phyloP scores from a whole-genome alignment of 202 grass and related monocot genomes.

The Zizania palustris region DNA sequence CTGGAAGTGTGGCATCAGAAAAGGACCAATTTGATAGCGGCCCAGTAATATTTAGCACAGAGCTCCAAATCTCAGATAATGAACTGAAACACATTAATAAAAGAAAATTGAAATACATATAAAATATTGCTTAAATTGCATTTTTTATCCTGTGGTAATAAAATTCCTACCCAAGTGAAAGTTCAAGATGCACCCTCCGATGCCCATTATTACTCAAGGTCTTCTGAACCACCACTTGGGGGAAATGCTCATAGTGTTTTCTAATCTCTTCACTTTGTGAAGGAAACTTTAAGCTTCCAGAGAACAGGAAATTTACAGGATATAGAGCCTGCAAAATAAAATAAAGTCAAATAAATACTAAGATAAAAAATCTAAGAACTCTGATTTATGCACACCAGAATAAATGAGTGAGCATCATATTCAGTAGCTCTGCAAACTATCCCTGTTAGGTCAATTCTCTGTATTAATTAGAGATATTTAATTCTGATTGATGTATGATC shows the following conservation, averaged over 20 bases:
- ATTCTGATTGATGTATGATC: constrained; percentile 1
- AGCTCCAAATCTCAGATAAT: constrained; percentile 79
- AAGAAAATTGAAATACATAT: constrained; percentile 12
- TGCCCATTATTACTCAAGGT: constrained; percentile 47
- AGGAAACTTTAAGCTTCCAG: constrained; percentile 76
- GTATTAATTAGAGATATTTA: background rate
- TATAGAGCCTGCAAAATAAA: constrained; percentile 70
- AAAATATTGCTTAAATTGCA: constrained; percentile 28
- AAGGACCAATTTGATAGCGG: constrained; percentile 97
- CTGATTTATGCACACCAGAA: constrained; percentile 1
- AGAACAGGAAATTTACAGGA: constrained; percentile 92
- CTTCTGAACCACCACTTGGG: constrained; percentile 57
- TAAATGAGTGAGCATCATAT: background rate
- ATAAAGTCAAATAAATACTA: constrained; percentile 26
- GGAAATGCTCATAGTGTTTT: constrained; percentile 67
- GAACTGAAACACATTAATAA: constrained; percentile 63
- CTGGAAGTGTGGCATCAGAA: constrained; percentile 71
- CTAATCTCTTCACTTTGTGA: constrained; percentile 67
- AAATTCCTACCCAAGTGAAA: constrained; percentile 72
- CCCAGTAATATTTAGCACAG: constrained; percentile 86
- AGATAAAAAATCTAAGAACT: constrained; percentile 22
- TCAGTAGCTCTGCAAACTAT: background rate
- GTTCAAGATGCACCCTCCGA: constrained; percentile 77
- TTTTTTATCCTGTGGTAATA: background rate
- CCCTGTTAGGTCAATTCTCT: background rate